Conservation (phyloP, 805 yeast genomes). For the Pichia paraexigua region DNA sequence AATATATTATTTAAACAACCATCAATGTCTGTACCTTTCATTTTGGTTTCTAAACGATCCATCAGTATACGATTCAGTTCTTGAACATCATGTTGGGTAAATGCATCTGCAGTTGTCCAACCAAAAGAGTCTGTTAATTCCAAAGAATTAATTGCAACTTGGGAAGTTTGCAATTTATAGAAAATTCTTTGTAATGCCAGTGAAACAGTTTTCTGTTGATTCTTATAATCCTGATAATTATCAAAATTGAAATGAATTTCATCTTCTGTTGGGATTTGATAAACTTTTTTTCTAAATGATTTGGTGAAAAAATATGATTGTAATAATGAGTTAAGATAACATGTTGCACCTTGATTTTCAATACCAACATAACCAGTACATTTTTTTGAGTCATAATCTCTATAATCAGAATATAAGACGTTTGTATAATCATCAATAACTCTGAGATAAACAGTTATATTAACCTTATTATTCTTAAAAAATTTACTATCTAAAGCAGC, state of each 20-base stretch:
- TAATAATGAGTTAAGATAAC: slow-evolving; percentile 85
- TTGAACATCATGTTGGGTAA: slow-evolving; percentile 97
- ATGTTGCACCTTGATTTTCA: slow-evolving; percentile 96
- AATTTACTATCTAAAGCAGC: slow-evolving; percentile 27
- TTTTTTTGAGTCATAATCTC: slow-evolving; percentile 77
- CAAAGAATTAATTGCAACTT: slow-evolving; percentile 71
- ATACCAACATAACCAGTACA: slow-evolving; percentile 89
- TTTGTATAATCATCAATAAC: slow-evolving; percentile 87
- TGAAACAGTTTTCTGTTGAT: slow-evolving; percentile 52
- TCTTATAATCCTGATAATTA: slow-evolving; percentile 21
- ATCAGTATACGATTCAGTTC: slow-evolving; percentile 90
- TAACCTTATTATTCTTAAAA: slow-evolving; percentile 45
- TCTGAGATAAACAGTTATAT: slow-evolving; percentile 70
- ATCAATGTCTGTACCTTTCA: slow-evolving; percentile 82
- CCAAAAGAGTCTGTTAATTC: slow-evolving; percentile 91
- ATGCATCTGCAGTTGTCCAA: slow-evolving; percentile 94
- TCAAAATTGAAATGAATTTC: slow-evolving; percentile 33
- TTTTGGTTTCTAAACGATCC: slow-evolving; percentile 85
- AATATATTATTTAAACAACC: slow-evolving; percentile 71
- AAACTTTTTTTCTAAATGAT: slow-evolving; percentile 75
- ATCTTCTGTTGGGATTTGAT: slow-evolving; percentile 75
- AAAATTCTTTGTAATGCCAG: slow-evolving; percentile 83
- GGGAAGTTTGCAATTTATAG: slow-evolving; percentile 66
- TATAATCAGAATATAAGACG: slow-evolving; percentile 84
- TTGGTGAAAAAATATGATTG: slow-evolving; percentile 88